Evolutionary conservation across 768 basidiomycete species (phyloP).

Genomic region (Cystobasidium tubakii): DNA sequence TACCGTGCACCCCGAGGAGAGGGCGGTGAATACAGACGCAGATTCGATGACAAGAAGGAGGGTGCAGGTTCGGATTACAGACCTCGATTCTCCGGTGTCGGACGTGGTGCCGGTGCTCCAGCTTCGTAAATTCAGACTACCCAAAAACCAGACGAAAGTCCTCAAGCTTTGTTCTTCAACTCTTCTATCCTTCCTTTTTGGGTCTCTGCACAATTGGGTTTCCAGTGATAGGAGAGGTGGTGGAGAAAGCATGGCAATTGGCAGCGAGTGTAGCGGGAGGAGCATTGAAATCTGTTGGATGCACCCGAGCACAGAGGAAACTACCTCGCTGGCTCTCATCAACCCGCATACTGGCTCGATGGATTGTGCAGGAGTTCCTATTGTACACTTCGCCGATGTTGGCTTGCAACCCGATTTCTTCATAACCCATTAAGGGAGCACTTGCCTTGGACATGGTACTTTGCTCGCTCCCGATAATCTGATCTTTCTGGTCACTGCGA

Average conservation of each 20-base stretch:
- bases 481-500: too few species aligned
- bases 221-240: neutral
- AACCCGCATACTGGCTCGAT: neutral
- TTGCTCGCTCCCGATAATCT: too few species aligned
- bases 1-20: slow-evolving; percentile 75
- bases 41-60: slow-evolving; percentile 67
- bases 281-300: neutral
- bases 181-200: neutral
- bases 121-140: slow-evolving; percentile 21
- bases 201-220: neutral
- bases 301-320: neutral
- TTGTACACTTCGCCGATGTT: neutral
- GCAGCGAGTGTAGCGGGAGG: neutral
- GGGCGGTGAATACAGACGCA: slow-evolving; percentile 70
- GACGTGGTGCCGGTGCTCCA: slow-evolving; percentile 59
- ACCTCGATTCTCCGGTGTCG: slow-evolving; percentile 76
- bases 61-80: slow-evolving; percentile 79
- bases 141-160: neutral
- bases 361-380: neutral
- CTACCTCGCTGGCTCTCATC: slow-evolving; percentile 6
- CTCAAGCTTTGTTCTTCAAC: neutral
- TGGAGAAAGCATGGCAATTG: neutral
- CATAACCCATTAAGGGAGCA: too few species aligned
- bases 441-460: too few species aligned
- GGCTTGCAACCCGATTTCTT: neutral